Conservation (phyloP, 345 rosid species). For the Crucihimalaya himalaica region DNA sequence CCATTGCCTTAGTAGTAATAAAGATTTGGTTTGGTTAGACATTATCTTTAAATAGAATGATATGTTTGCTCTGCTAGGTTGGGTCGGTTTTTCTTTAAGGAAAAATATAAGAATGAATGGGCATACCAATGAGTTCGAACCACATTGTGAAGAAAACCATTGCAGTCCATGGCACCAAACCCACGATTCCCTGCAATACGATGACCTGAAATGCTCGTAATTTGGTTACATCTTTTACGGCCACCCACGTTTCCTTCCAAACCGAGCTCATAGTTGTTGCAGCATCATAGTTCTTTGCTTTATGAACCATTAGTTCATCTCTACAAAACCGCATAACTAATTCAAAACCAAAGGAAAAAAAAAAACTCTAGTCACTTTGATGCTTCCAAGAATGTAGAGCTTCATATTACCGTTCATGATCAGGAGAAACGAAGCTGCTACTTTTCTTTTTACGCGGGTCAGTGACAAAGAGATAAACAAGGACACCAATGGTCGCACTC, state of each 20-base stretch:
- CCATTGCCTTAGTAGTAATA: background rate
- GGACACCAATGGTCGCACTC: conserved; percentile 64
- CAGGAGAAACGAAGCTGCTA: conserved; percentile 5
- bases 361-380: background rate
- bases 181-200: conserved; percentile 78
- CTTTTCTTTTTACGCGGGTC: conserved; percentile 49
- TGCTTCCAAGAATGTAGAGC: background rate
- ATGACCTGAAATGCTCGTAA: conserved; percentile 78
- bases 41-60: background rate
- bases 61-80: background rate
- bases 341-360: conserved; percentile 7
- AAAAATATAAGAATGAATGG: background rate
- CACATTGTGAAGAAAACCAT: conserved; percentile 93
- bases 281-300: conserved; percentile 32
- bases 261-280: conserved; percentile 40
- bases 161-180: conserved; percentile 84
- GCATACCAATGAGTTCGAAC: conserved; percentile 85
- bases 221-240: conserved; percentile 68
- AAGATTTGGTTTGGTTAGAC: background rate
- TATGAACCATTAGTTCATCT: conserved; percentile 21
- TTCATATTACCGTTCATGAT: conserved; percentile 24
- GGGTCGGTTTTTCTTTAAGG: background rate
- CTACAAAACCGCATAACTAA: conserved; percentile 41
- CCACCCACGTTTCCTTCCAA: conserved; percentile 73
- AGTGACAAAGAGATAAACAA: conserved; percentile 62